phyloP scores from a whole-genome alignment of 352 stramenopile genomes.

The Pythium aphanidermatum region DNA sequence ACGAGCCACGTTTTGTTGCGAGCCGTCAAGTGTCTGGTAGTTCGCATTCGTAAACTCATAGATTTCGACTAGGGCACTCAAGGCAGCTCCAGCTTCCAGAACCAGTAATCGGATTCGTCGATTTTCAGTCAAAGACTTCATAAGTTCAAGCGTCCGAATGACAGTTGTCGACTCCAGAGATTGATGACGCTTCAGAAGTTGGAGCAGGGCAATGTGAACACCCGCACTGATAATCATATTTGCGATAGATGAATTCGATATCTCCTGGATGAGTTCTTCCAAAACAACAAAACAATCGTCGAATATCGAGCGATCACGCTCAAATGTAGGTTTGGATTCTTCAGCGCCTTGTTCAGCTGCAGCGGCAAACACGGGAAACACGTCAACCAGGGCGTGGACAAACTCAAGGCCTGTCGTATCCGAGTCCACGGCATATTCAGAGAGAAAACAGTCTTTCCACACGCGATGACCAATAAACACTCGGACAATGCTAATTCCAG shows the following conservation, averaged over 20 bases:
- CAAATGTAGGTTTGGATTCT: slow-evolving; percentile 9
- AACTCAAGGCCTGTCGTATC: slow-evolving; percentile 56
- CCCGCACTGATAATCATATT: slow-evolving; percentile 65
- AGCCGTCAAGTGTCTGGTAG: slow-evolving; percentile 28
- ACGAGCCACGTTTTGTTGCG: slow-evolving; percentile 34
- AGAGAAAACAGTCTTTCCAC: slow-evolving; percentile 75
- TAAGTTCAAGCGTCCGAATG: slow-evolving; percentile 32
- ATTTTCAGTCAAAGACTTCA: slow-evolving; percentile 48
- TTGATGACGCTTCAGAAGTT: slow-evolving; percentile 29
- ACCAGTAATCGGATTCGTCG: slow-evolving; percentile 65
- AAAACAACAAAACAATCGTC: slow-evolving; percentile 58
- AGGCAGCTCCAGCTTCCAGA: slow-evolving; percentile 45
- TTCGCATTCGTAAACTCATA: slow-evolving; percentile 40
- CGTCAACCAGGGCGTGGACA: slow-evolving; percentile 51
- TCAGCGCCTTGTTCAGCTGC: background rate
- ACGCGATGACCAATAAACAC: slow-evolving; percentile 52
- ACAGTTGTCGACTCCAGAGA: slow-evolving; percentile 1
- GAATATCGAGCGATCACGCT: slow-evolving; percentile 33
- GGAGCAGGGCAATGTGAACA: slow-evolving; percentile 60
- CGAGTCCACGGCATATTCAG: slow-evolving; percentile 59
- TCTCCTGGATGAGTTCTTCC: slow-evolving; percentile 56
- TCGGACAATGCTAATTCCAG: slow-evolving; percentile 66
- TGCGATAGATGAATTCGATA: slow-evolving; percentile 49
- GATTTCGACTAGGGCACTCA: slow-evolving; percentile 47
- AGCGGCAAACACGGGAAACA: slow-evolving; percentile 13